Evolutionary conservation across 805 yeast genomes (phyloP).

Genomic region (Suhomyces tanzawaensis): DNA sequence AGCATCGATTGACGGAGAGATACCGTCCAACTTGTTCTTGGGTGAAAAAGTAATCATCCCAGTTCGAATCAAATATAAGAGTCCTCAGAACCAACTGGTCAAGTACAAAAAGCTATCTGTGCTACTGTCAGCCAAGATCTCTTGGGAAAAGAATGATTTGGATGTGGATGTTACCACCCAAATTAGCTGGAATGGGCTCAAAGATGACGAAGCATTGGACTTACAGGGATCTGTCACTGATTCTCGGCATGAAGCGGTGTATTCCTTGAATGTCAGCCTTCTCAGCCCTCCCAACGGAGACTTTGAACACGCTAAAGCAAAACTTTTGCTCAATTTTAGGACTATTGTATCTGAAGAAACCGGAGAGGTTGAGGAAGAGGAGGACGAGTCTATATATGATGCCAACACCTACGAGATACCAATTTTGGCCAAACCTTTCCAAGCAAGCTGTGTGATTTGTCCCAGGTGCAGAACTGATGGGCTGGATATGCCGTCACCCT

Average conservation of each 20-base stretch:
- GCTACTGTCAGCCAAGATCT: conserved; percentile 19
- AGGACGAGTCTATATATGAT: conserved; percentile 23
- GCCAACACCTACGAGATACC: conserved; percentile 19
- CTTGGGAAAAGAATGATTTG: conserved; percentile 12
- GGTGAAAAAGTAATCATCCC: conserved; percentile 31
- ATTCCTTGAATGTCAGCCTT: conserved; percentile 21
- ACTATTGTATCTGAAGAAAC: conserved; percentile 22
- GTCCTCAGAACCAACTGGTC: conserved; percentile 12
- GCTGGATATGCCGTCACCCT: conserved; percentile 39
- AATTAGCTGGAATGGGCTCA: conserved; percentile 33
- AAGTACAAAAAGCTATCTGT: conserved; percentile 20
- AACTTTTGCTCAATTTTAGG: conserved; percentile 20
- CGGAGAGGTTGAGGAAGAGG: conserved; percentile 13
- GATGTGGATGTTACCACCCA: conserved; percentile 17
- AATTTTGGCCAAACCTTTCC: conserved; percentile 25
- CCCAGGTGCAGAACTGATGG: conserved; percentile 27
- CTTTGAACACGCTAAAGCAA: conserved; percentile 9
- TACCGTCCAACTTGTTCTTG: conserved; percentile 16
- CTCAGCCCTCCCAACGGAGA: conserved; percentile 18
- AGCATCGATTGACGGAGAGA: conserved; percentile 8
- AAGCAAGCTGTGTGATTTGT: conserved; percentile 17
- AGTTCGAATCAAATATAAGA: conserved; percentile 18
- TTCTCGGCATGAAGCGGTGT: conserved; percentile 6
- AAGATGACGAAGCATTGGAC: conserved; percentile 40
- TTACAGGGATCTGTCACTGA: conserved; percentile 15